Evolutionary conservation across 1,284 basidiomycete genomes (phyloP), one percentile per base, ranked within the genome.

Genomic region (Abortiporus biennis): DNA sequence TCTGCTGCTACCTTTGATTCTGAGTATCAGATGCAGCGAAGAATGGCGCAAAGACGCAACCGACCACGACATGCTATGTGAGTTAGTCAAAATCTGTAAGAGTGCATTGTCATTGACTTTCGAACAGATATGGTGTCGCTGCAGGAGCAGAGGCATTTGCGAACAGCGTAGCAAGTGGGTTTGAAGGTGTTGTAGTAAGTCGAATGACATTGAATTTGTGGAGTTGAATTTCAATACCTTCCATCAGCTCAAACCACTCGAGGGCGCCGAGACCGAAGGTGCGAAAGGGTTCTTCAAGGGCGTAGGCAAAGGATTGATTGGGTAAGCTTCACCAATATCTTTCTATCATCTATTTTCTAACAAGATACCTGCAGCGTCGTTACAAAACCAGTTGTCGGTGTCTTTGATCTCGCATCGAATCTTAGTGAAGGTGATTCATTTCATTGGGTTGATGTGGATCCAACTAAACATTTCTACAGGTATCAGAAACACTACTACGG

Each of bases 201-300:
- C 30, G 2, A n/a, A 6, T 13, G 19, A 12, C 4, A 31, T 25
- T n/a, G n/a, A 25, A 1, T 16, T 11, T 4, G 17, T 31, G 13
- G 19, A 2, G 15, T 11, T n/a, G 13, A 16, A 16, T 3, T 21
- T 36, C 12, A 22, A 2, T 8, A 16, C 13, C 8, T 9, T 34
- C n/a, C 16, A 21, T 38, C 54, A 89, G 83, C 82, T 90, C 65
- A 95, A 97, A 58, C 96, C 96, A 0, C 80, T 99, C 36, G 94
- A 99, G 63, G 96, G 96, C 3, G 96, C 96, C 1, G 95, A 99
- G 61, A 76, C 82, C 12, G 93, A 87, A 54, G 96, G 96, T 4
- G 93, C 96, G 0, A 71, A 90, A 25, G 96, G 96, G 3, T 99
- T 99, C 67, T 92, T 98, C 71, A 97, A 96, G 63, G 96, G 96